Percentiles rank a stretch among this genome's conserved stretches.
Evolutionary conservation across 2,329 filamentous ascomycete genomes (phyloP).

Genomic region (Colletotrichum zoysiae): DNA sequence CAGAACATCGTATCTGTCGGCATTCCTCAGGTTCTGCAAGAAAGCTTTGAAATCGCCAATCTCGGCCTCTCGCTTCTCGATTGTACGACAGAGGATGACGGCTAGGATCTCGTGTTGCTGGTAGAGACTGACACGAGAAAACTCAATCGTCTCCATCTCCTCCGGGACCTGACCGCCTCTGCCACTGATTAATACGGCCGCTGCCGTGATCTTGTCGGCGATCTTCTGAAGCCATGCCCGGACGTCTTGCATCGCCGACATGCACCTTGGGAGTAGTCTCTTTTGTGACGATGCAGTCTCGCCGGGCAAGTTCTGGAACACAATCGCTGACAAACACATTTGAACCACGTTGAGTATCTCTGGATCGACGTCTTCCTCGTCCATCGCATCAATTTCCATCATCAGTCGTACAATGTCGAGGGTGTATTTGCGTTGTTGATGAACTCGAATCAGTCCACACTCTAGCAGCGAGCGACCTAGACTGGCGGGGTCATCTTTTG

Average conservation of each 20-base stretch:
- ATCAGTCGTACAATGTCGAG: constrained; percentile 87
- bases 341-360: constrained; percentile 64
- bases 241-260: constrained; percentile 81
- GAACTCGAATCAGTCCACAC: constrained; percentile 87
- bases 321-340: constrained; percentile 66
- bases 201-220: constrained; percentile 80
- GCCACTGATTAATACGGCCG: constrained; percentile 78
- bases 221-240: constrained; percentile 82
- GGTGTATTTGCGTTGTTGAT: constrained; percentile 84
- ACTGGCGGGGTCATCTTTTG: constrained; percentile 75
- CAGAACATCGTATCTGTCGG: constrained; percentile 81
- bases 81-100: constrained; percentile 81
- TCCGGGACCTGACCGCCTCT: constrained; percentile 67
- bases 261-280: constrained; percentile 78
- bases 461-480: constrained; percentile 81
- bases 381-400: constrained; percentile 74
- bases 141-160: constrained; percentile 81
- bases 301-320: constrained; percentile 61
- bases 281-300: constrained; percentile 39
- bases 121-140: constrained; percentile 82
- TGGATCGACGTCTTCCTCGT: constrained; percentile 67
- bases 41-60: constrained; percentile 81
- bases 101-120: constrained; percentile 92
- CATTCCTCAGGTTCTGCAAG: constrained; percentile 73
- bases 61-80: constrained; percentile 80